Evolutionary conservation across 768 basidiomycete genomes (phyloP).

Genomic region (Phaeolepiota aurea): DNA sequence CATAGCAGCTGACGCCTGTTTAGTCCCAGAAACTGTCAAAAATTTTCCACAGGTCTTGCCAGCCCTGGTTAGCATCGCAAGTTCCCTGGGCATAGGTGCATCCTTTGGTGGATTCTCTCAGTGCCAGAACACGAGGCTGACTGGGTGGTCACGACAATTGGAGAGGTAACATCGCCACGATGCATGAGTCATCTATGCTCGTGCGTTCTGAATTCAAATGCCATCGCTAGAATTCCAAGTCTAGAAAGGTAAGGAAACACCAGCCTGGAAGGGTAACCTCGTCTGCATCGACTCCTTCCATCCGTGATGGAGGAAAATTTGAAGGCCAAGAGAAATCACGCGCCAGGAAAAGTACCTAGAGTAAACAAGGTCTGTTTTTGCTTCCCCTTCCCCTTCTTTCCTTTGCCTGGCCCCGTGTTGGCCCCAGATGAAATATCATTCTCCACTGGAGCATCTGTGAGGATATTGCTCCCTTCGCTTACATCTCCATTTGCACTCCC

Average conservation of each 20-base stretch:
- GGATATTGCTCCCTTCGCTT: too few species aligned
- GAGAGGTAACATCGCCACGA: background rate
- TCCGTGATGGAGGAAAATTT: background rate
- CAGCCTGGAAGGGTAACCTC: background rate
- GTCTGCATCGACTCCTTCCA: background rate
- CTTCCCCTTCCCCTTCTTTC: conserved; percentile 76
- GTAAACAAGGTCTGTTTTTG: conserved; percentile 82
- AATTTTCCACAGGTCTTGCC: too few species aligned
- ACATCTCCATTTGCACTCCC: conserved; percentile 12
- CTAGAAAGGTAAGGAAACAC: too few species aligned
- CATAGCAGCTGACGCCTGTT: too few species aligned
- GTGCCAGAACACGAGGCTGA: too few species aligned
- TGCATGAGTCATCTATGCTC: background rate
- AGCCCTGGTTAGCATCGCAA: too few species aligned
- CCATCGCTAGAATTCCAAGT: background rate
- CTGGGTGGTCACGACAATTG: background rate
- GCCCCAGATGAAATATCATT: conserved; percentile 14
- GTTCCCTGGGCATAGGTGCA: too few species aligned
- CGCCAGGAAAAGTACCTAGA: conserved; percentile 35
- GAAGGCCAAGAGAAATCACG: background rate
- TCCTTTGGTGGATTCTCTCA: too few species aligned
- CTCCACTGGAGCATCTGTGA: conserved; percentile 6
- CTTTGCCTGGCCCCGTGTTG: conserved; percentile 25
- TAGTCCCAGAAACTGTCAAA: too few species aligned
- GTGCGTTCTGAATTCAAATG: background rate